A percentile compares a stretch with the other conserved stretches of the same genome.
Evolutionary conservation across 805 yeast genomes (phyloP).

Genomic region (Starmerella kuoi): DNA sequence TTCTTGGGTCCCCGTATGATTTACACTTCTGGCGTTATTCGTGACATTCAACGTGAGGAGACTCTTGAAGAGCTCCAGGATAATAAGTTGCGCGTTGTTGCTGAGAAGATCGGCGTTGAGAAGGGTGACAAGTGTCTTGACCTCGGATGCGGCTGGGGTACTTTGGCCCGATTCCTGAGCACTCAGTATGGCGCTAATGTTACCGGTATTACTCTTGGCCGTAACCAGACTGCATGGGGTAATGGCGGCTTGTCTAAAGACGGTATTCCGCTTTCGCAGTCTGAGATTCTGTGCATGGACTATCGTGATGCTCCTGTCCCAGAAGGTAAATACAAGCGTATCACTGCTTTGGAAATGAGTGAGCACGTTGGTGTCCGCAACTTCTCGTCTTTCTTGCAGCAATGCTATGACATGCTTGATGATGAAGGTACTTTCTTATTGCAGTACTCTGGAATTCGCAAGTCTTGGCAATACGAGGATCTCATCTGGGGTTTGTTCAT

Average conservation of each 20-base stretch:
- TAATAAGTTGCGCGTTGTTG: slow-evolving; percentile 75
- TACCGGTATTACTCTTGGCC: slow-evolving; percentile 83
- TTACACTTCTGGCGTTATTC: slow-evolving; percentile 75
- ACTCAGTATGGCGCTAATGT: slow-evolving; percentile 71
- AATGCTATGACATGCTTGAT: slow-evolving; percentile 75
- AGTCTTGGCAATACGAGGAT: slow-evolving; percentile 90
- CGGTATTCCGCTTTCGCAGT: slow-evolving; percentile 57
- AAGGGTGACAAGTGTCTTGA: slow-evolving; percentile 68
- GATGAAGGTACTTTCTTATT: slow-evolving; percentile 81
- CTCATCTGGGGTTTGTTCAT: slow-evolving; percentile 87
- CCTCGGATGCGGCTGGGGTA: slow-evolving; percentile 95
- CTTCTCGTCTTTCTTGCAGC: slow-evolving; percentile 59
- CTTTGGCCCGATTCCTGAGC: slow-evolving; percentile 74
- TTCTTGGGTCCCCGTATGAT: slow-evolving; percentile 90
- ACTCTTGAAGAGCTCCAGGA: slow-evolving; percentile 65
- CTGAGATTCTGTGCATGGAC: slow-evolving; percentile 67
- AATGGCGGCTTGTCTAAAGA: slow-evolving; percentile 54
- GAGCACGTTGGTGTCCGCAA: slow-evolving; percentile 92
- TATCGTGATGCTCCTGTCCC: slow-evolving; percentile 83
- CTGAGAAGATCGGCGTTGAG: slow-evolving; percentile 68
- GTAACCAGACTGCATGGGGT: slow-evolving; percentile 86
- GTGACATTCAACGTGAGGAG: slow-evolving; percentile 60
- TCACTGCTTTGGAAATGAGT: slow-evolving; percentile 87
- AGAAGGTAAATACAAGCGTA: slow-evolving; percentile 57
- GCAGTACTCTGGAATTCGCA: slow-evolving; percentile 84